Conservation (phyloP, 768 basidiomycete species). For the Mycena pura region DNA sequence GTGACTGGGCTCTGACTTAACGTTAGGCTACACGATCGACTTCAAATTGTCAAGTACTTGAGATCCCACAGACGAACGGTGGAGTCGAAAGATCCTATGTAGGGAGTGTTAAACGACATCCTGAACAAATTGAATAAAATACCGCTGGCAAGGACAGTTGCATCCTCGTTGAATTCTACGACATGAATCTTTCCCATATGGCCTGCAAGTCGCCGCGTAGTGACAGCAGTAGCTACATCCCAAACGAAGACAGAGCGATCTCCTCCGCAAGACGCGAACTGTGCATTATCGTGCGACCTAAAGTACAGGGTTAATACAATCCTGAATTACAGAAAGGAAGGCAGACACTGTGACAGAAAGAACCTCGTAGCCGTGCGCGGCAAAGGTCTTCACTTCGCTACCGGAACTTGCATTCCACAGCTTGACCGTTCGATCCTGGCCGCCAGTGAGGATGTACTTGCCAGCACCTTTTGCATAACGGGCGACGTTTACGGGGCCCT, state of each 20-base stretch:
- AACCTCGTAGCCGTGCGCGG: slow-evolving; percentile 95
- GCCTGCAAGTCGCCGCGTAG: slow-evolving; percentile 82
- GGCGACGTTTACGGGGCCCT: slow-evolving; percentile 90
- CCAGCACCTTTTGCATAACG: slow-evolving; percentile 88
- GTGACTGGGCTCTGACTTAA: slow-evolving; percentile 64
- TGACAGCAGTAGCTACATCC: slow-evolving; percentile 91
- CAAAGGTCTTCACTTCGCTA: slow-evolving; percentile 88
- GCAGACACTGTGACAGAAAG: slow-evolving; percentile 88
- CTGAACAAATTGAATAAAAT: slow-evolving; percentile 27
- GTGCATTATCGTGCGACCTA: slow-evolving; percentile 92
- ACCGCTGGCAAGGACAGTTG: slow-evolving; percentile 90
- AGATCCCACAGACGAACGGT: slow-evolving; percentile 94
- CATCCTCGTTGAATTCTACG: slow-evolving; percentile 90
- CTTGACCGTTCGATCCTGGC: slow-evolving; percentile 86
- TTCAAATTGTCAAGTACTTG: slow-evolving; percentile 25
- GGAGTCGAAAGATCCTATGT: slow-evolving; percentile 89
- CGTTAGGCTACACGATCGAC: background rate
- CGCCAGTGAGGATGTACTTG: slow-evolving; percentile 92
- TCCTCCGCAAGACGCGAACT: slow-evolving; percentile 93
- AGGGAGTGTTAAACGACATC: background rate
- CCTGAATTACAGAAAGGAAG: slow-evolving; percentile 1
- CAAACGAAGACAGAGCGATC: slow-evolving; percentile 93
- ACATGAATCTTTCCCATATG: slow-evolving; percentile 91
- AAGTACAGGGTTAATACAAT: background rate
- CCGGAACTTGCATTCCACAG: slow-evolving; percentile 92